Base-by-base conservation (phyloP, 208 protist species). In the Plasmodiophora brassicae region DNA sequence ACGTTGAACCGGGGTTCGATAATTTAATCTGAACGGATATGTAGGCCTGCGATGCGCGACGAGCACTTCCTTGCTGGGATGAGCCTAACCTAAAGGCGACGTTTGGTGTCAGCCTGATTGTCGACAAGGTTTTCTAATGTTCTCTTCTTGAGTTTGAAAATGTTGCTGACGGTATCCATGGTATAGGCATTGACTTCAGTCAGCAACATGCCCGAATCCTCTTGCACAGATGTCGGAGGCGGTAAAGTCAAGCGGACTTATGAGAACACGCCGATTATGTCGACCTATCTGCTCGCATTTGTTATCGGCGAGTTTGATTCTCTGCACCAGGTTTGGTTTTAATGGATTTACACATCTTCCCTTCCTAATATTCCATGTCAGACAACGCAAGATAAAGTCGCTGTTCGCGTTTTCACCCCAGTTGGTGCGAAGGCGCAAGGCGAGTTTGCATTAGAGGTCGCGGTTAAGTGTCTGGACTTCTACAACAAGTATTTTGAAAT, bases 201-300 rank as follows among this genome's bases (percentile, higher is more conserved):
- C 5, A 78, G 65, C n/a, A 78, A 78, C n/a, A 78, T 78, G 65
- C 65, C 65, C 32, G 65, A 78, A 32, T 44, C 10, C 5, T 8
- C 5, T 14, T 5, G 5, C 5, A 32, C 5, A 8, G 65, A 5
- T 32, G 5, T 78, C 5, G 65, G 65, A n/a, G 41, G 41, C 5
- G 65, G 65, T 32, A 36, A 36, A 78, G 65, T 78, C 65, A 78
- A 78, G n/a, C 65, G 65, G 20, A 5, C 5, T 36, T 78, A 38
- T 32, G n/a, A 32, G 32, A 5, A 32, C 65, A 78, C 65, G 20
- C 65, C 65, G 5, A 84, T 88, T 22, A 88, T 88, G 85, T 88
- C 85, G 32, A 88, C 85, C 35, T 88, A 88, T 36, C 46, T 88
- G 46, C 25, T 88, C n/a, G 85, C 85, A 35, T 88, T 88, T 83